These are phyloP conservation scores for Erysimum cheiranthoides DNA, from an alignment of 345 rosid species.

Conservation along the genomic window DNA sequence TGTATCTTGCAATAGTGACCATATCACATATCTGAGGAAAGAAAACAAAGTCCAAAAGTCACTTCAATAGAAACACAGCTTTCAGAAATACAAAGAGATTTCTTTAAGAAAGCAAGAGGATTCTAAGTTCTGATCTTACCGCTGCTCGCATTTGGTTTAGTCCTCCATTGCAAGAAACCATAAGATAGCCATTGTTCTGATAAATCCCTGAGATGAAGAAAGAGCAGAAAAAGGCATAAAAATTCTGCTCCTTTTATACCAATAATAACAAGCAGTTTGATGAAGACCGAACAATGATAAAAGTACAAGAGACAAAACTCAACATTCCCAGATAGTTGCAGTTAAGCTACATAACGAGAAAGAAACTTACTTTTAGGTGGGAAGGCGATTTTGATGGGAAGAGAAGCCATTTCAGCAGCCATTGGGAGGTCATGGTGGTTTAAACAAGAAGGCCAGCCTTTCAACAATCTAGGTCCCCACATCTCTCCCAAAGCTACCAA, in stretches of 20 bases:
- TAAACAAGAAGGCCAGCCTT: slow-evolving; percentile 89
- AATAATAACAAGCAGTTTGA: not conserved
- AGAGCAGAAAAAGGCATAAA: slow-evolving; percentile 1
- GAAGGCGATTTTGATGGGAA: slow-evolving; percentile 51
- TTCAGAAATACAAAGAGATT: not conserved
- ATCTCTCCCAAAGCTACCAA: slow-evolving; percentile 85
- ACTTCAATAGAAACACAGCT: not conserved
- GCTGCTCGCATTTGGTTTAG: slow-evolving; percentile 96
- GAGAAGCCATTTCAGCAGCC: slow-evolving; percentile 51
- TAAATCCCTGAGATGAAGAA: slow-evolving; percentile 68
- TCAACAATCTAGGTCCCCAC: slow-evolving; percentile 88
- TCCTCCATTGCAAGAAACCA: slow-evolving; percentile 96
- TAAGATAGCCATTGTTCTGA: slow-evolving; percentile 91
- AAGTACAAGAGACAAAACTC: not conserved
- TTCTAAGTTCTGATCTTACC: slow-evolving; percentile 47
- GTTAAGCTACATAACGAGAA: not conserved
- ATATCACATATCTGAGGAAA: slow-evolving; percentile 78
- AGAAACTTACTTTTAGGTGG: slow-evolving; percentile 83
- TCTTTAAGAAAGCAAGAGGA: not conserved
- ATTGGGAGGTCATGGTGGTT: slow-evolving; percentile 52
- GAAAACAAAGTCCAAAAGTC: slow-evolving; percentile 22
- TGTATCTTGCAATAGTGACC: slow-evolving; percentile 83
- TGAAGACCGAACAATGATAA: too few relatives aligned
- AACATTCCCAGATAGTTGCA: not conserved
- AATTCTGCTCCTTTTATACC: not conserved